A percentile compares a stretch with the other conserved stretches of the same genome.
Conservation (phyloP, 805 yeast genomes). For the Schwanniomyces sp. region DNA sequence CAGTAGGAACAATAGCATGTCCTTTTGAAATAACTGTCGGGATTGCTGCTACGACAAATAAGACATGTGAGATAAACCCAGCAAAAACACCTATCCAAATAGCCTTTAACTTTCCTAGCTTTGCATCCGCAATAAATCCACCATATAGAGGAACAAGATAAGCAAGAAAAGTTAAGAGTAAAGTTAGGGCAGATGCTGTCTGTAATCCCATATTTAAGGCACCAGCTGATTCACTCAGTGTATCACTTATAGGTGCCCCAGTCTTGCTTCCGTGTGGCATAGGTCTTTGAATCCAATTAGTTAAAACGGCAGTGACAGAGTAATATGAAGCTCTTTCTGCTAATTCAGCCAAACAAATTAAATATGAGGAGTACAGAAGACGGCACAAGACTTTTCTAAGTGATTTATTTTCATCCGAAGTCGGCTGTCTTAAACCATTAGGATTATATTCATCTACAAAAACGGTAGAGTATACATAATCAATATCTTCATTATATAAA, state of each 20-base stretch:
- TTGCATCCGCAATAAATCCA: slow-evolving; percentile 52
- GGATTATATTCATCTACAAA: slow-evolving; percentile 36
- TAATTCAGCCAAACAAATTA: slow-evolving; percentile 51
- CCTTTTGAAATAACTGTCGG: slow-evolving; percentile 39
- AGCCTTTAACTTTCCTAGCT: slow-evolving; percentile 46
- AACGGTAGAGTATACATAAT: slow-evolving; percentile 11
- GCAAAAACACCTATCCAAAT: slow-evolving; percentile 50
- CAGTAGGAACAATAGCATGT: slow-evolving; percentile 40
- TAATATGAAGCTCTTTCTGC: slow-evolving; percentile 59
- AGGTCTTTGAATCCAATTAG: slow-evolving; percentile 54
- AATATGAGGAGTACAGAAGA: slow-evolving; percentile 49
- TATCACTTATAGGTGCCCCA: slow-evolving; percentile 35
- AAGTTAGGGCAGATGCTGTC: slow-evolving; percentile 47
- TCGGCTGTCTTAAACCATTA: slow-evolving; percentile 35
- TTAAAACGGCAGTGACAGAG: slow-evolving; percentile 43
- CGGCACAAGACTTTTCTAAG: slow-evolving; percentile 43
- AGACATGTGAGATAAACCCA: slow-evolving; percentile 48
- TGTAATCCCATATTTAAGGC: slow-evolving; percentile 48
- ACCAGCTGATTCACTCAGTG: slow-evolving; percentile 44
- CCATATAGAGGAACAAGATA: slow-evolving; percentile 53
- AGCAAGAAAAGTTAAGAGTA: slow-evolving; percentile 48
- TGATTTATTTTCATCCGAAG: slow-evolving; percentile 21
- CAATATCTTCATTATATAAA: background rate
- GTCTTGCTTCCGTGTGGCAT: slow-evolving; percentile 49
- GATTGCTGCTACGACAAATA: slow-evolving; percentile 50